These are phyloP conservation scores for Globisporangium yorkense DNA, from an alignment of 352 stramenopile genomes.

Conservation along the genomic window DNA sequence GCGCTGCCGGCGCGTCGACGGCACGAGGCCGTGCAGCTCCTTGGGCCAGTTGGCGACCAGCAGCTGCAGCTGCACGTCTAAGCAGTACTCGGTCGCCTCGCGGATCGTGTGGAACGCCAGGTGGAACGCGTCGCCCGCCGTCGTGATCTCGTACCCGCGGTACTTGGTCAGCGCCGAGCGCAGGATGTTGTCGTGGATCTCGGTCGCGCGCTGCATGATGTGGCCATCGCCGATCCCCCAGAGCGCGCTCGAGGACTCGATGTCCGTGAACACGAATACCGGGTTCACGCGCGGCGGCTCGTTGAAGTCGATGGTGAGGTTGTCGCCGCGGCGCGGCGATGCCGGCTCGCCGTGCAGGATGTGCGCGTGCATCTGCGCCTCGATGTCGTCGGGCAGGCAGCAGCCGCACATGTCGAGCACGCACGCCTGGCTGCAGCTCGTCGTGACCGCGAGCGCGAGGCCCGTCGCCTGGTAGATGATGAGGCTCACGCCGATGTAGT, in stretches of 20 bases:
- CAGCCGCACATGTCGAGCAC: conserved; percentile 32
- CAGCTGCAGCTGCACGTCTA: conserved; percentile 55
- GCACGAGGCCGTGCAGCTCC: conserved; percentile 39
- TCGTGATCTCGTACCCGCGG: conserved; percentile 74
- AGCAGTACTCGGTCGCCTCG: conserved; percentile 59
- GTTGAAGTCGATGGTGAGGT: conserved; percentile 5
- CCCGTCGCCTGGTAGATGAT: conserved; percentile 34
- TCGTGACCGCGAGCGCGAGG: conserved; percentile 28
- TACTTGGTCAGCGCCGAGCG: conserved; percentile 43
- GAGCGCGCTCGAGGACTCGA: conserved; percentile 67
- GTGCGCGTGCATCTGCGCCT: conserved; percentile 19
- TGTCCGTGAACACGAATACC: conserved; percentile 79
- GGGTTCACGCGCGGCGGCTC: conserved; percentile 33
- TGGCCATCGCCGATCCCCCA: conserved; percentile 50
- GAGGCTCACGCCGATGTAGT: conserved; percentile 34
- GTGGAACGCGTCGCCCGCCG: conserved; percentile 64
- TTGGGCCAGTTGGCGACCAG: conserved; percentile 56
- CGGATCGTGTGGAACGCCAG: conserved; percentile 60
- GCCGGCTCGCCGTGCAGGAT: conserved; percentile 5
- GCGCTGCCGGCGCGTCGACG: conserved; percentile 48
- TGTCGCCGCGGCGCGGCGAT: conserved; percentile 6
- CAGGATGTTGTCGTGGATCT: conserved; percentile 61
- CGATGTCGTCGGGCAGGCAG: conserved; percentile 41
- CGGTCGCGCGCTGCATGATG: conserved; percentile 54
- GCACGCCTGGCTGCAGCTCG: conserved; percentile 41